A percentile compares a stretch with the other conserved stretches of the same genome.
These are phyloP conservation scores for Pythium sukuiense DNA, from an alignment of 352 stramenopile genomes.

Conservation along the genomic window DNA sequence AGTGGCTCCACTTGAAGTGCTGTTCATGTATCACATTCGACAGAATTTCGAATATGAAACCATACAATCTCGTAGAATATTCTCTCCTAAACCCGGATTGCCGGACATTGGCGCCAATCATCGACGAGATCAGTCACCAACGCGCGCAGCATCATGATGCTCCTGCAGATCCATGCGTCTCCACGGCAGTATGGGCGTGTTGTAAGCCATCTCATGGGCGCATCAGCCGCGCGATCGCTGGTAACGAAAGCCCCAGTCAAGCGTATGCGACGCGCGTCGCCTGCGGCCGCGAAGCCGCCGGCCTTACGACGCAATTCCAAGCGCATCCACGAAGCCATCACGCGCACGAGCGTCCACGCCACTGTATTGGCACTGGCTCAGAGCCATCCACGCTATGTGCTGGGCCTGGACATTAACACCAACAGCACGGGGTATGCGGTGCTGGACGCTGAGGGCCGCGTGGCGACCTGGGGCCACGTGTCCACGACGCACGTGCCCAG, in stretches of 20 bases:
- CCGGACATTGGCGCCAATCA: not conserved
- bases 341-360: constrained; percentile 25
- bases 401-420: constrained; percentile 85
- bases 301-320: constrained; percentile 24
- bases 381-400: constrained; percentile 46
- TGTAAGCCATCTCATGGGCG: not conserved
- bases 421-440: constrained; percentile 79
- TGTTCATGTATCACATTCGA: constrained; percentile 13
- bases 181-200: not conserved
- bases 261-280: constrained; percentile 2
- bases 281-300: not conserved
- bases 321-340: constrained; percentile 59
- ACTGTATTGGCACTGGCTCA: constrained; percentile 20
- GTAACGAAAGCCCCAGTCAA: constrained; percentile 4
- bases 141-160: constrained; percentile 1
- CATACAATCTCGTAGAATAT: constrained; percentile 4
- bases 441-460: constrained; percentile 46
- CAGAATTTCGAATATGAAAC: not conserved
- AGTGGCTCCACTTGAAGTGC: not conserved
- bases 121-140: not conserved
- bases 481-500: constrained; percentile 60
- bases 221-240: not conserved
- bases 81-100: constrained; percentile 21
- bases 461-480: constrained; percentile 63
- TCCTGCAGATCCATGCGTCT: not conserved